Evolutionary conservation across 2,329 filamentous ascomycete species (phyloP).

Genomic region (Apiospora kogelbergensis): DNA sequence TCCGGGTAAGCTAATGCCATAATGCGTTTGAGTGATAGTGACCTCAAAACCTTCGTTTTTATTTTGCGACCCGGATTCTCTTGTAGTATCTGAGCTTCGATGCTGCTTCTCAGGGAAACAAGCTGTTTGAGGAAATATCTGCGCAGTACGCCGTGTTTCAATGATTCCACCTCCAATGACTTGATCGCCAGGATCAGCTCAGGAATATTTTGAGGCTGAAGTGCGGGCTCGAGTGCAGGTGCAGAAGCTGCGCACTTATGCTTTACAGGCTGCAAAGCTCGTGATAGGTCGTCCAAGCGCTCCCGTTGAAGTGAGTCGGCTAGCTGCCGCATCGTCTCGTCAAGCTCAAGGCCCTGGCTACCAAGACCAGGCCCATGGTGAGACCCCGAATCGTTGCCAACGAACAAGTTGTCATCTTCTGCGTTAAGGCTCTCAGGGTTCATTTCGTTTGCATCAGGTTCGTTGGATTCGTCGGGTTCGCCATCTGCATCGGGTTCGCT

Average conservation of each 20-base stretch:
- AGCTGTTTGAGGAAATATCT: constrained; percentile 1
- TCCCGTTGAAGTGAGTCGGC: background rate
- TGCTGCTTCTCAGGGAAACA: background rate
- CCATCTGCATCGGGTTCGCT: background rate
- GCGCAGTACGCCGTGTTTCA: background rate
- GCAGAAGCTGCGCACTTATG: background rate
- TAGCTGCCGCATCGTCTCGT: background rate
- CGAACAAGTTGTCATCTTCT: background rate
- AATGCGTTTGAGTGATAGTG: background rate
- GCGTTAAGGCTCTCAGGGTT: background rate
- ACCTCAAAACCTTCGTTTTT: background rate
- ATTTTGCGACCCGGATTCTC: background rate
- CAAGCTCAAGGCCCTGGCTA: background rate
- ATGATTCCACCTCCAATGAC: background rate
- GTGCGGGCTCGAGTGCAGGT: background rate
- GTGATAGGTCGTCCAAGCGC: background rate
- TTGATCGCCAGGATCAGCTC: background rate
- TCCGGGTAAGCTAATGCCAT: background rate
- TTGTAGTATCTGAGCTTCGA: background rate
- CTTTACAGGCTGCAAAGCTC: background rate
- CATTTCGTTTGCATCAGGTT: background rate
- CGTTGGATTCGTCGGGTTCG: background rate
- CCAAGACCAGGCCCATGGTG: background rate
- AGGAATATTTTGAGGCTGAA: background rate
- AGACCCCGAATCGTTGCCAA: background rate